A percentile compares a stretch with the other conserved stretches of the same genome.
Conservation (phyloP, 352 stramenopile species). For the Phytophthora pini region DNA sequence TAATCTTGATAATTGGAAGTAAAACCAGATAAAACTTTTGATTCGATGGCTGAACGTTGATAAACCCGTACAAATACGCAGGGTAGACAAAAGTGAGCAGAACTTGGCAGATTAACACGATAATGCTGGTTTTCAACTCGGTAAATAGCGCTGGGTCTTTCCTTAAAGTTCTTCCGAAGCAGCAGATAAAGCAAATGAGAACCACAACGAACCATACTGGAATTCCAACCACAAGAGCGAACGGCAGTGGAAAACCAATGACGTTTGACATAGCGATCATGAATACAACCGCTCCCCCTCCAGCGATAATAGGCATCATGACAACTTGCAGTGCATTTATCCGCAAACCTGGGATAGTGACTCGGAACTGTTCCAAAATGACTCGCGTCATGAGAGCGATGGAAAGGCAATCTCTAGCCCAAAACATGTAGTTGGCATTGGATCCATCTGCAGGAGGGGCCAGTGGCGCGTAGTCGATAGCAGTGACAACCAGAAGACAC, state of each 20-base stretch:
- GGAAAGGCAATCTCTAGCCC: constrained; percentile 2
- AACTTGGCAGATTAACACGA: constrained; percentile 9
- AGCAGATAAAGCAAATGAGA: constrained; percentile 4
- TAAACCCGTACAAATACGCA: constrained; percentile 10
- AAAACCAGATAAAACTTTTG: constrained; percentile 15
- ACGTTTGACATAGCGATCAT: constrained; percentile 14
- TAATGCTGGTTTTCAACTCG: constrained; percentile 2
- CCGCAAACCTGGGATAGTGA: constrained; percentile 6
- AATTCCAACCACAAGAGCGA: constrained; percentile 12
- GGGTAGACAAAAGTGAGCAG: constrained; percentile 14
- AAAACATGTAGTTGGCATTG: constrained; percentile 10
- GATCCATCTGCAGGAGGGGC: constrained; percentile 8
- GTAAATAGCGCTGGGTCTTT: neutral
- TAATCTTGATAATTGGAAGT: constrained; percentile 12
- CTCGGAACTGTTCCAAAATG: constrained; percentile 11
- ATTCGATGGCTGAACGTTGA: constrained; percentile 3
- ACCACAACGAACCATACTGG: constrained; percentile 6
- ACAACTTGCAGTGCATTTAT: constrained; percentile 10
- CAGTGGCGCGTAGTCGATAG: constrained; percentile 5
- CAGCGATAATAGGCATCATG: constrained; percentile 1
- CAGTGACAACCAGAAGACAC: constrained; percentile 9
- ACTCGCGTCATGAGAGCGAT: constrained; percentile 14
- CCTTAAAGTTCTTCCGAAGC: constrained; percentile 6
- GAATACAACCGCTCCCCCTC: constrained; percentile 4
- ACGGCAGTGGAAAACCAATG: constrained; percentile 4